These are phyloP conservation scores for Malassezia pachydermatis DNA, from an alignment of 1,284 basidiomycete genomes.

Conservation along the genomic window DNA sequence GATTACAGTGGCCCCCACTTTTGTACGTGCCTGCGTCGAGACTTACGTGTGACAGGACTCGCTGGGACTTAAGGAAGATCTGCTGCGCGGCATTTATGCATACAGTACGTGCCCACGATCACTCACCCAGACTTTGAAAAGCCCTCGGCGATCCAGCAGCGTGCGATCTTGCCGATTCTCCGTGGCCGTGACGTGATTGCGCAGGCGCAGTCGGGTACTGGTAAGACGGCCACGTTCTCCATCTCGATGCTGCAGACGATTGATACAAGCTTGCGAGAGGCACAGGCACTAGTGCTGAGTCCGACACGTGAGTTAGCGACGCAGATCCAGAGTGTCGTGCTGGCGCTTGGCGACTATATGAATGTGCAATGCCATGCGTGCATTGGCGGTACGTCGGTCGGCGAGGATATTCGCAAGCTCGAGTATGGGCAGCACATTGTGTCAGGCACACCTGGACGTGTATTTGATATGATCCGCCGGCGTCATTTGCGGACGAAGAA, in stretches of 20 bases:
- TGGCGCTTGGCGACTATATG: constrained; percentile 97
- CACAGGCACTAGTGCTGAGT: constrained; percentile 88
- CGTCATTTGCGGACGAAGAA: constrained; percentile 86
- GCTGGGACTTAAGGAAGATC: constrained; percentile 85
- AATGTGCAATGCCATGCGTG: constrained; percentile 98
- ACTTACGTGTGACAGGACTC: constrained; percentile 63
- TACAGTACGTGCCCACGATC: constrained; percentile 66
- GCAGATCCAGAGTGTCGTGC: constrained; percentile 95
- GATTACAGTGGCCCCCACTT: constrained; percentile 57
- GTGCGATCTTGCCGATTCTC: constrained; percentile 43
- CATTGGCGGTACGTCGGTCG: constrained; percentile 88
- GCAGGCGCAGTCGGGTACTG: constrained; percentile 97
- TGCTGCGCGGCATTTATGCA: constrained; percentile 92
- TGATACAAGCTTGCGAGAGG: constrained; percentile 87
- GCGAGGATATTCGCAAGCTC: constrained; percentile 95
- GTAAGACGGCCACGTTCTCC: constrained; percentile 88
- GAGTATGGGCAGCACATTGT: constrained; percentile 98
- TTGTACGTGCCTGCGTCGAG: constrained; percentile 17
- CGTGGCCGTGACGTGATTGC: constrained; percentile 85
- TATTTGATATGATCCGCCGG: constrained; percentile 98
- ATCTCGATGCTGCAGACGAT: constrained; percentile 62
- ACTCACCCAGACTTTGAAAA: constrained; percentile 36
- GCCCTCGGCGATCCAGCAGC: constrained; percentile 35
- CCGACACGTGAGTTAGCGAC: constrained; percentile 56
- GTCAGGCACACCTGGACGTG: constrained; percentile 91